These are phyloP conservation scores for Misopates orontium DNA, from an alignment of 257 asterid genomes.

Conservation along the genomic window DNA sequence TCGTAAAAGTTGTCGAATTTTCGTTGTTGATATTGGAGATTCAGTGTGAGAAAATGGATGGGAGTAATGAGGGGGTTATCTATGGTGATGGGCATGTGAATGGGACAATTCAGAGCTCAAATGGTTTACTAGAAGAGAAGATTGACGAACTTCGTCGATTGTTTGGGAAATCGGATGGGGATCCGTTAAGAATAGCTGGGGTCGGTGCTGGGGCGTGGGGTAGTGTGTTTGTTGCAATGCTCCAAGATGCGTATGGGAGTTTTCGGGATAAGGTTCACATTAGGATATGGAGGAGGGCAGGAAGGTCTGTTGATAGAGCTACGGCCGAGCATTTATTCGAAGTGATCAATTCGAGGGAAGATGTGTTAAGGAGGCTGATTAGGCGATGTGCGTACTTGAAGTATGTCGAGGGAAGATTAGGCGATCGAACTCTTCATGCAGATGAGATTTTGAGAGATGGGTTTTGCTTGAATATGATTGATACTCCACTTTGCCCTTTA, in stretches of 20 bases:
- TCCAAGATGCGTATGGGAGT: constrained; percentile 77
- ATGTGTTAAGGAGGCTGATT: constrained; percentile 80
- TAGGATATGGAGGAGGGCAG: constrained; percentile 89
- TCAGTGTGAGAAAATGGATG: constrained; percentile 48
- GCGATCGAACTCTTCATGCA: constrained; percentile 75
- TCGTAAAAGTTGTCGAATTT: constrained; percentile 18
- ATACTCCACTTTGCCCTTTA: constrained; percentile 91
- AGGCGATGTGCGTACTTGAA: constrained; percentile 90
- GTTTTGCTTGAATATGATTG: constrained; percentile 95
- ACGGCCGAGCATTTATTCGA: constrained; percentile 89
- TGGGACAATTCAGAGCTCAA: constrained; percentile 49
- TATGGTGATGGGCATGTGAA: constrained; percentile 37
- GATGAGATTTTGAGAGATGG: constrained; percentile 95
- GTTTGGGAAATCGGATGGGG: constrained; percentile 70
- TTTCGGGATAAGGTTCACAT: constrained; percentile 80
- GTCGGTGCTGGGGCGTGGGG: constrained; percentile 99
- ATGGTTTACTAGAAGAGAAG: constrained; percentile 59
- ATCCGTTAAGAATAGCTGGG: constrained; percentile 74
- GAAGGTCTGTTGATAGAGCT: constrained; percentile 70
- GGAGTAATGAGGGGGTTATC: constrained; percentile 35
- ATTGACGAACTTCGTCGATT: constrained; percentile 62
- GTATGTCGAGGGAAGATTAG: constrained; percentile 93
- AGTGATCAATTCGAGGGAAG: constrained; percentile 91
- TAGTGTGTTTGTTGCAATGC: constrained; percentile 85
- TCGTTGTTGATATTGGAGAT: constrained; percentile 20